Evolutionary conservation across 2,329 filamentous ascomycete species (phyloP), one percentile per base, ranked within the genome.

Genomic region (Aspergillus niger): DNA sequence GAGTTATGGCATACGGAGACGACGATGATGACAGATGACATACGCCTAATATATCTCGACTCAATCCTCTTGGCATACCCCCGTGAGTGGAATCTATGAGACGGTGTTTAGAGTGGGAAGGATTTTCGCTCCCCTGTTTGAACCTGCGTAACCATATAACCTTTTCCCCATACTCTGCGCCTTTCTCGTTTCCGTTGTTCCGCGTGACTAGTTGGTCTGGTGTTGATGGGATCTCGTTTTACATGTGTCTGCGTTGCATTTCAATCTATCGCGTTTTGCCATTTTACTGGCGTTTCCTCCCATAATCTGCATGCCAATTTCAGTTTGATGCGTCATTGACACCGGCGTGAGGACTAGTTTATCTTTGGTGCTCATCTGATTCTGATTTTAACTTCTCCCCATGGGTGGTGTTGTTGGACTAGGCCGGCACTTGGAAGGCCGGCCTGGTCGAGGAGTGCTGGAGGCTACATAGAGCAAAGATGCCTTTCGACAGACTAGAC

Each of bases 111-210:
- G 65, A 71, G 63, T 63, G 60, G 65, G 62, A 63, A 65, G 54
- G 58, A 55, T 58, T 24, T 60, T 60, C 55, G 60, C 57, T 67
- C 60, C 32, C 32, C 62, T 65, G 55, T 67, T 65, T 67, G 60
- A 61, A 68, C 60, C 65, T 67, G 58, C 62, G 59, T 69, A 64
- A 68, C 65, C 69, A 67, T 67, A 72, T 60, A 69, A 64, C 69
- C 63, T 61, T 36, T 47, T 87, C 74, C 74, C 82, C 81, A 84
- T 15, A 64, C 63, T 67, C 65, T 69, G 38, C 60, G 57, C 61
- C 54, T 64, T 63, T 66, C 57, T 55, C 36, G 38, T 44, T 48
- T 26, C 44, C 55, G 32, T 47, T n/a, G 57, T 61, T 55, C 44
- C 52, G 59, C 43, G 53, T 66, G 59, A 62, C 50, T 58, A 63